Evolutionary conservation across 176 grass and related monocot genomes (phyloP), one percentile per base, ranked within the genome.

Genomic region (Ensete glaucum): DNA sequence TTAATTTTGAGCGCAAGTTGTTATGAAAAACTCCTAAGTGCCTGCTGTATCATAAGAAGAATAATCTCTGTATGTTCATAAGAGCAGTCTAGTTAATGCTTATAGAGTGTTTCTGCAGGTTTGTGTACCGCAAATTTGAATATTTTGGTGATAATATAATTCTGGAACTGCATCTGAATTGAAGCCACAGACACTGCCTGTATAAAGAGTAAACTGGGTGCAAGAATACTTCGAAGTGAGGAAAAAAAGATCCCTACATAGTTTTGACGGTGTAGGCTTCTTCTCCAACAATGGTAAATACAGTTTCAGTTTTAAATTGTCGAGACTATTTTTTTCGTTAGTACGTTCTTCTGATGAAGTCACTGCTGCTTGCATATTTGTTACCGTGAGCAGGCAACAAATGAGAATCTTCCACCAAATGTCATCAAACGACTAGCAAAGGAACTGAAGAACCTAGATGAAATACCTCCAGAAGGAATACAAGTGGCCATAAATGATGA

Each of bases 401-500:
- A 99, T 17, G 90, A 99, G 64, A 99, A 94, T 78, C 86, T 99
- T 50, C 90, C 88, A 64, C 90, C 90, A 78, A 99, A 94, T 79
- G 90, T 99, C 79, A 91, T 99, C 72, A 89, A 79, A 57, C 90
- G 91, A 76, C 81, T 99, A 66, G 95, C 90, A 19, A 99, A 91
- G 78, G 95, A 99, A 80, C 68, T 99, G 75, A 99, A 99, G 82
- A 99, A 86, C 86, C 84, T 99, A 23, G 90, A 89, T 21, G 86
- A 94, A 72, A 85, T 86, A 53, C 95, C 95, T 84, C 95, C 88
- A 20, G 88, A 94, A 90, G 95, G 95, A 26, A 99, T 99, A 69
- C 89, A 91, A 87, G 88, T 99, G 76, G 86, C 75, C 79, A 85
- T 94, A 56, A 99, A 99, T 81, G 90, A 94, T 77, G 90, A 99